Evolutionary conservation across 202 grass and related monocot species (phyloP), one percentile per base, ranked within the genome.

Genomic region (Bolboschoenoplectus hybrid): DNA sequence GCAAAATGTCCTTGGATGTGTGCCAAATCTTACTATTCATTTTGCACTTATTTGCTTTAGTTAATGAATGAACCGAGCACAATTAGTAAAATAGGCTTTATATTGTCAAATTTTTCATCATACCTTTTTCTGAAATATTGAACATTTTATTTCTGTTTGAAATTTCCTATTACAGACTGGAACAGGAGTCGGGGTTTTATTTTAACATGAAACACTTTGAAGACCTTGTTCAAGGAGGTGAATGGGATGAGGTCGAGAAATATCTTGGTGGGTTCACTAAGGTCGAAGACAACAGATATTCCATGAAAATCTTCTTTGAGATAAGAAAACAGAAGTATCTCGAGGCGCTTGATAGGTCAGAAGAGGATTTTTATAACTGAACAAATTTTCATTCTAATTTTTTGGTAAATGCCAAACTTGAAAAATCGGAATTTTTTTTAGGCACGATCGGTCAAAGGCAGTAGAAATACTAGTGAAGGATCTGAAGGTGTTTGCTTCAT

Each of bases 151-250:
- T 61, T 17, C 6, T 41, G 6, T 58, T 71, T 53, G 12, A 10
- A 7, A 60, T 70, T 83, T n/a, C 76, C 61, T 49, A 2, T 46
- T 61, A 66, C 77, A 98, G 95, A 85, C 86, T 98, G 87, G 95
- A 98, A 81, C 95, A 98, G 83, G 95, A 98, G 77, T 98, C 95
- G 1, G 95, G 91, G 39, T 95, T 95, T 83, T 95, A 93, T 88
- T 98, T 98, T 88, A 98, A 98, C 89, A 97, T 97, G 95, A 95
- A 97, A 81, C 90, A 97, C 61, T 95, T 97, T 26, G 95, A 95
- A 86, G 93, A 97, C 85, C 90, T 92, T 70, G 93, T 97, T 62
- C 93, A 93, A 72, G 91, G 87, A 40, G 95, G 95, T 19, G 93
- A 97, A 78, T 97, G 95, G 95, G 95, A 95, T 32, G 95, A 97